These are phyloP conservation scores for Pueraria montana DNA, from an alignment of 306 rosid species.

Conservation along the genomic window DNA sequence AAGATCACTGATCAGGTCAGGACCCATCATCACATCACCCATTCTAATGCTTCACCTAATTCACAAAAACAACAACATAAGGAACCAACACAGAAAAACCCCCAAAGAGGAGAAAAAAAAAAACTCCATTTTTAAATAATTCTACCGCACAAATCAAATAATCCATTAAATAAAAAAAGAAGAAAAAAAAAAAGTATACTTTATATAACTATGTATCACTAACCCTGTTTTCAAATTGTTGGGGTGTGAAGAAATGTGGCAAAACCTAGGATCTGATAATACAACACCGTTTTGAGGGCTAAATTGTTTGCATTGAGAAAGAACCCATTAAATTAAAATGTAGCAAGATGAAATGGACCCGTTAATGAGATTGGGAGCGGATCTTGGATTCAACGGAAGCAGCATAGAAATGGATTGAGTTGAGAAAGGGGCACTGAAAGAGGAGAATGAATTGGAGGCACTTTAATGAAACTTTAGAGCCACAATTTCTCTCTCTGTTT, in stretches of 20 bases:
- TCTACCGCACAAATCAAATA: conserved; percentile 24
- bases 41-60: conserved; percentile 50
- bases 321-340: conserved; percentile 1
- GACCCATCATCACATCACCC: conserved; percentile 58
- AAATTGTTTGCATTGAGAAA: neutral
- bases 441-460: neutral
- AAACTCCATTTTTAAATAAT: neutral
- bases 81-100: neutral
- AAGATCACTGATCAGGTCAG: conserved; percentile 81
- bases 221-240: neutral
- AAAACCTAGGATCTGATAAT: conserved; percentile 15
- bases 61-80: neutral
- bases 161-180: neutral
- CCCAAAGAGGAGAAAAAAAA: neutral
- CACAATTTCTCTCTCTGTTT: neutral
- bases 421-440: neutral
- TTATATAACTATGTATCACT: neutral
- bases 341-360: neutral
- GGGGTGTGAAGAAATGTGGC: neutral
- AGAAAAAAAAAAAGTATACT: neutral
- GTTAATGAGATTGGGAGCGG: neutral
- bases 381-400: neutral
- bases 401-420: neutral
- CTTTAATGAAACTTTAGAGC: neutral
- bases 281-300: neutral